Evolutionary conservation across 1,284 basidiomycete genomes (phyloP).

Genomic region (Fomitopsis palustris): DNA sequence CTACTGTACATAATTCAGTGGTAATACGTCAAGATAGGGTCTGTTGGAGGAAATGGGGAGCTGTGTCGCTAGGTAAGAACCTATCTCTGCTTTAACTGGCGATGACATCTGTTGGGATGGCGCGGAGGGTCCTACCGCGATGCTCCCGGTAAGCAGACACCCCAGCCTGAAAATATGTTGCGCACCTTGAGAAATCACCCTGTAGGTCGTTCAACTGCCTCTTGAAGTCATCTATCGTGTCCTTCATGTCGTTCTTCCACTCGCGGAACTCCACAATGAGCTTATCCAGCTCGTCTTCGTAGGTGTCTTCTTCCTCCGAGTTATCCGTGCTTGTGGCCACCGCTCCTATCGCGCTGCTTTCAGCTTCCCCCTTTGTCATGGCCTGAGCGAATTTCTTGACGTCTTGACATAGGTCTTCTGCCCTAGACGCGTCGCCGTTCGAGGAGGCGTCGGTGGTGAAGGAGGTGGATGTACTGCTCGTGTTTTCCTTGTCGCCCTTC

Average conservation of each 20-base stretch:
- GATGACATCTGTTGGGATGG: not conserved
- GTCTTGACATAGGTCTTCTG: too few relatives aligned
- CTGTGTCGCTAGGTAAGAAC: too few relatives aligned
- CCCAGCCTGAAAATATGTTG: too few relatives aligned
- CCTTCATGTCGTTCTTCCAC: not conserved
- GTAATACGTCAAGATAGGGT: not conserved
- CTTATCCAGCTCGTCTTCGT: not conserved
- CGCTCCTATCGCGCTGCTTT: too few relatives aligned
- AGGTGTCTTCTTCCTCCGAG: not conserved
- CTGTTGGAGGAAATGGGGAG: too few relatives aligned
- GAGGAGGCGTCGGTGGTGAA: too few relatives aligned
- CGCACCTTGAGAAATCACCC: not conserved
- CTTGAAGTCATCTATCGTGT: not conserved
- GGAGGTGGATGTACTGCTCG: not conserved
- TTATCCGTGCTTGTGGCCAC: not conserved
- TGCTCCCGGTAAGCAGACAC: not conserved
- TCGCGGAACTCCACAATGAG: not conserved
- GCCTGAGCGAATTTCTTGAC: not conserved
- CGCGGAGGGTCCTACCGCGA: not conserved
- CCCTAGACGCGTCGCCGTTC: too few relatives aligned
- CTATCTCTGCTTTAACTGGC: not conserved
- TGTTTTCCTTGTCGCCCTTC: not conserved
- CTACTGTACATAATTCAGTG: not conserved
- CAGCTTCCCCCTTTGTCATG: not conserved
- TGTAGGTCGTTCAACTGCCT: not conserved